These are phyloP conservation scores for Microbotryum scabiosae DNA, from an alignment of 1,284 basidiomycete species.

Conservation along the genomic window DNA sequence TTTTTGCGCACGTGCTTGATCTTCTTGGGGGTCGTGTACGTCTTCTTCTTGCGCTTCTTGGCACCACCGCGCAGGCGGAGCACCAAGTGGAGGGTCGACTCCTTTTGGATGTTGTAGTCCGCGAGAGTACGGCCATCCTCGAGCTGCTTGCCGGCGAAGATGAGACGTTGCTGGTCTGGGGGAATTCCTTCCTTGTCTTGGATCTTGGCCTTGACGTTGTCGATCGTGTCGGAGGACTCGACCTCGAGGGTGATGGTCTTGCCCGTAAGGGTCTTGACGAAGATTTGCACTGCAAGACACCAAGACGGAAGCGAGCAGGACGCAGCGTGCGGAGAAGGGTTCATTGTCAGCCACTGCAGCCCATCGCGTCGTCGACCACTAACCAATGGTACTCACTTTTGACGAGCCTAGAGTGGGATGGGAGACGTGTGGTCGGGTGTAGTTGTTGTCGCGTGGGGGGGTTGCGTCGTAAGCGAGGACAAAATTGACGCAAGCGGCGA, in stretches of 20 bases:
- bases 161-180: conserved; percentile 45
- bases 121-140: conserved; percentile 45
- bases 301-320: no score
- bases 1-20: conserved; percentile 99
- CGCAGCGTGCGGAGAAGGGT: no score
- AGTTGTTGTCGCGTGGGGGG: no score
- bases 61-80: conserved; percentile 84
- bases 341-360: no score
- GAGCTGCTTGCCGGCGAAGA: conserved; percentile 46
- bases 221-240: conserved; percentile 54
- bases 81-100: conserved; percentile 40
- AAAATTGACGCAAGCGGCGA: no score
- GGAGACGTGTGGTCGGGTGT: no score
- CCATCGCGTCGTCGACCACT: no score
- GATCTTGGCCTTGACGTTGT: conserved; percentile 49
- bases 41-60: conserved; percentile 99
- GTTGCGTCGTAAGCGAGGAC: no score
- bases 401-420: no score
- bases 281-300: conserved; percentile 33
- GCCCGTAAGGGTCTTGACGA: conserved; percentile 36
- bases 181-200: conserved; percentile 38
- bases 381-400: no score
- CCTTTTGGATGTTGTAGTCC: conserved; percentile 43
- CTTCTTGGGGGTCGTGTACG: conserved; percentile 92
- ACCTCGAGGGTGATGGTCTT: conserved; percentile 50